Evolutionary conservation across 495 filamentous ascomycete genomes (phyloP), one percentile per base, ranked within the genome.

Genomic region (Aspergillus taichungensis): DNA sequence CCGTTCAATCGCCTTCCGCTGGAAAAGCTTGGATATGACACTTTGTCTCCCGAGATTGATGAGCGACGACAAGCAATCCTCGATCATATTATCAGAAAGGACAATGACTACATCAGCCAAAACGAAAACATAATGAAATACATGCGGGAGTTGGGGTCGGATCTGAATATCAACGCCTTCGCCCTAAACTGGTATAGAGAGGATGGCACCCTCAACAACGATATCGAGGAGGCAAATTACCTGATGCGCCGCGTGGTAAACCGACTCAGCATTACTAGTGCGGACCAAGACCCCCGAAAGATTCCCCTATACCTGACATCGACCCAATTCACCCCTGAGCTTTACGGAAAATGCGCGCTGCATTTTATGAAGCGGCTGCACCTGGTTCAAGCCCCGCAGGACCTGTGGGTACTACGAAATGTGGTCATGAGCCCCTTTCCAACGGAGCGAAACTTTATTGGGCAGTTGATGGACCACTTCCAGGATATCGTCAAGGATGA

Each of bases 161-260:
- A 75, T 34, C 54, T 71, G 28, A 73, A 66, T 38, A 69, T 77
- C 57, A 74, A 77, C 45, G 62, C 60, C 6, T 71, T 75, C 50
- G 53, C 62, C 0, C 51, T 61, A 30, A 75, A 75, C 50, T 75
- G 62, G 55, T 36, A 53, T 5, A 54, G 67, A 37, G 42, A 45
- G 1, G 54, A 71, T 35, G 64, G 62, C 6, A 57, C 27, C 1
- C 55, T 66, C 29, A 74, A 73, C 46, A 56, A 50, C 5, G 66
- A 72, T 40, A 65, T 75, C n/a, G 69, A 72, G 46, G 66, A 73
- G 57, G 69, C 70, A 13, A 74, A 77, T 38, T 69, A 72, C 43
- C 56, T 75, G 33, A 74, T 68, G 52, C 51, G 42, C 36, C 54
- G 65, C 11, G 65, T 75, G n/a, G 54, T 73, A 18, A 45, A 67